These are phyloP conservation scores for Sporothrix luriei DNA, from an alignment of 2,329 filamentous ascomycete species.

Conservation along the genomic window DNA sequence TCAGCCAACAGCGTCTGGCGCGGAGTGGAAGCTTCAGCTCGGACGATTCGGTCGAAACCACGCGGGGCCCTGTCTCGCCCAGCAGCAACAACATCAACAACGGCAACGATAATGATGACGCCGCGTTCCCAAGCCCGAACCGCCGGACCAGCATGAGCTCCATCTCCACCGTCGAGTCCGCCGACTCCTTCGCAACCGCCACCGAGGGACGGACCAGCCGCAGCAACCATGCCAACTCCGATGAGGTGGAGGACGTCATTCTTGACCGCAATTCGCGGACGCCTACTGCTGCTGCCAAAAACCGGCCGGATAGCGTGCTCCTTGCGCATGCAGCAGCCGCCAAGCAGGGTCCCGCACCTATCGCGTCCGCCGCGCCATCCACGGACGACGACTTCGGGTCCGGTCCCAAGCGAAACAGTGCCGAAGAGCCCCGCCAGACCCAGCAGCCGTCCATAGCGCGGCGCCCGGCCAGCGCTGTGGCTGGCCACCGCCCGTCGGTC, in stretches of 20 bases:
- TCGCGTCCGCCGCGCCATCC: background rate
- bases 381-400: background rate
- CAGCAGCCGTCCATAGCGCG: constrained; percentile 37
- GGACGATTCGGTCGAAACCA: constrained; percentile 64
- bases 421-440: constrained; percentile 34
- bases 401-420: constrained; percentile 31
- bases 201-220: constrained; percentile 52
- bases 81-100: constrained; percentile 34
- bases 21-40: constrained; percentile 59
- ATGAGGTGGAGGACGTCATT: constrained; percentile 21
- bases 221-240: constrained; percentile 39
- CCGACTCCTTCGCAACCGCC: constrained; percentile 61
- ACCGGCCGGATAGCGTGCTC: constrained; percentile 20
- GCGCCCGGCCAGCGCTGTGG: constrained; percentile 49
- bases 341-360: background rate
- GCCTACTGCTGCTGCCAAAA: background rate
- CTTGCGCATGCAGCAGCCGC: background rate
- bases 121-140: constrained; percentile 13
- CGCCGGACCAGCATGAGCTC: constrained; percentile 37
- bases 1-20: constrained; percentile 58
- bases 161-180: constrained; percentile 47
- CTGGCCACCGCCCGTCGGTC: constrained; percentile 57
- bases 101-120: constrained; percentile 28
- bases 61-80: constrained; percentile 50
- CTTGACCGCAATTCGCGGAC: constrained; percentile 7